Evolutionary conservation across 768 basidiomycete species (phyloP).

Genomic region (Rhizopogon vulgaris): DNA sequence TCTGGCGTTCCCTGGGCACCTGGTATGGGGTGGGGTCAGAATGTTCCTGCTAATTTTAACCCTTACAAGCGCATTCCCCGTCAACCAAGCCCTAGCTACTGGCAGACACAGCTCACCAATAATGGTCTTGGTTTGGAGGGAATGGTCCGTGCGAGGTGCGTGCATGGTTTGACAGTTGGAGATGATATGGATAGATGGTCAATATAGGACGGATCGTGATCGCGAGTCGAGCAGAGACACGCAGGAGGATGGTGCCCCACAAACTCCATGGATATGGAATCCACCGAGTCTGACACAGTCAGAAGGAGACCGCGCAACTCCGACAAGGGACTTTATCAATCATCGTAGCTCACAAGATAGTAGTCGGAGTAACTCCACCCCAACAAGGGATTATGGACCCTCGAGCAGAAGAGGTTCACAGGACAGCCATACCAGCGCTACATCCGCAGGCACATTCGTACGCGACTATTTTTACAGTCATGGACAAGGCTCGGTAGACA

Average conservation of each 20-base stretch:
- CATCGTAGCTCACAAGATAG: slow-evolving; percentile 16
- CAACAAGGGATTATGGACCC: slow-evolving; percentile 20
- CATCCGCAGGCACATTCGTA: slow-evolving; percentile 9
- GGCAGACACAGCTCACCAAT: slow-evolving; percentile 47
- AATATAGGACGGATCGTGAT: slow-evolving; percentile 9
- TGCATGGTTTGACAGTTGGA: slow-evolving; percentile 8
- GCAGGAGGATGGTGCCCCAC: slow-evolving; percentile 30
- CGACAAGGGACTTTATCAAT: slow-evolving; percentile 6
- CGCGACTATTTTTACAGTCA: slow-evolving; percentile 20
- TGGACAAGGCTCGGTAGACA: slow-evolving; percentile 5
- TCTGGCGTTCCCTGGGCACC: slow-evolving; percentile 25
- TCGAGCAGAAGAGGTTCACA: slow-evolving; percentile 16
- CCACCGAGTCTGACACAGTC: slow-evolving; percentile 38
- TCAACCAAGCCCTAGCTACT: slow-evolving; percentile 60
- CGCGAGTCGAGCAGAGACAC: slow-evolving; percentile 25
- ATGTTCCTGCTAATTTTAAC: slow-evolving; percentile 33
- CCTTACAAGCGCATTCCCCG: slow-evolving; percentile 63
- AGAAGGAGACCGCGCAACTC: slow-evolving; percentile 13
- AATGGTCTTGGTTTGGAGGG: slow-evolving; percentile 63
- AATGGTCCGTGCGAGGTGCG: slow-evolving; percentile 58
- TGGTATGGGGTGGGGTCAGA: slow-evolving; percentile 18
- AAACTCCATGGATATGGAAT: slow-evolving; percentile 76
- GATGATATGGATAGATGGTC: slow-evolving; percentile 9
- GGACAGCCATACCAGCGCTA: slow-evolving; percentile 8
- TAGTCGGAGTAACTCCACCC: slow-evolving; percentile 20